Percentiles rank a stretch among this genome's conserved stretches.
Evolutionary conservation across 1,139 yeast genomes (phyloP).

Genomic region (Yamadazyma epiphylla): DNA sequence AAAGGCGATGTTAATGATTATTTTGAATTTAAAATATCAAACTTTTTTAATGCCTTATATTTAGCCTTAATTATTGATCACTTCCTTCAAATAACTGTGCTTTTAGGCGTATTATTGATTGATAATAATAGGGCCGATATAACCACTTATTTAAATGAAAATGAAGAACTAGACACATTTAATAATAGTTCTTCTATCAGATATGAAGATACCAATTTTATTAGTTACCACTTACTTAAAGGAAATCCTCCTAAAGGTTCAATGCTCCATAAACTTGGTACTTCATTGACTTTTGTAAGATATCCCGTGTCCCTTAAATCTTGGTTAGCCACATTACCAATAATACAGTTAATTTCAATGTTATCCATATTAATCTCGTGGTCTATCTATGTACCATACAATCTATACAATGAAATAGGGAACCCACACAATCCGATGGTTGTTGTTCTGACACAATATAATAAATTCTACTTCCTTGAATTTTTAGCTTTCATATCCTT

Average conservation of each 20-base stretch:
- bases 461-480: slow-evolving; percentile 29
- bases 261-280: slow-evolving; percentile 28
- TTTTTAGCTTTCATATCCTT: slow-evolving; percentile 22
- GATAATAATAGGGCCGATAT: slow-evolving; percentile 65
- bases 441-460: slow-evolving; percentile 9
- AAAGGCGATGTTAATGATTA: slow-evolving; percentile 17
- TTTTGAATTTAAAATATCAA: slow-evolving; percentile 15
- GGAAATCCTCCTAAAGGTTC: slow-evolving; percentile 17
- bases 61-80: slow-evolving; percentile 53
- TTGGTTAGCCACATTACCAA: slow-evolving; percentile 16
- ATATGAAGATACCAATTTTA: slow-evolving; percentile 15
- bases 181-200: neutral
- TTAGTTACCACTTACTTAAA: slow-evolving; percentile 24
- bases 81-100: slow-evolving; percentile 56
- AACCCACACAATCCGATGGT: neutral
- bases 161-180: neutral
- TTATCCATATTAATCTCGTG: slow-evolving; percentile 20
- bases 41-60: slow-evolving; percentile 16
- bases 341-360: slow-evolving; percentile 15
- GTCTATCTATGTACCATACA: slow-evolving; percentile 24
- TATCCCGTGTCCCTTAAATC: slow-evolving; percentile 23
- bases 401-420: slow-evolving; percentile 11
- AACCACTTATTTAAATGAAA: slow-evolving; percentile 38
- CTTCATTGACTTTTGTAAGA: slow-evolving; percentile 29
- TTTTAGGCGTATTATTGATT: slow-evolving; percentile 60